These are phyloP conservation scores for Pyrenopolyporus hunteri DNA, from an alignment of 495 filamentous ascomycete species.

Conservation along the genomic window DNA sequence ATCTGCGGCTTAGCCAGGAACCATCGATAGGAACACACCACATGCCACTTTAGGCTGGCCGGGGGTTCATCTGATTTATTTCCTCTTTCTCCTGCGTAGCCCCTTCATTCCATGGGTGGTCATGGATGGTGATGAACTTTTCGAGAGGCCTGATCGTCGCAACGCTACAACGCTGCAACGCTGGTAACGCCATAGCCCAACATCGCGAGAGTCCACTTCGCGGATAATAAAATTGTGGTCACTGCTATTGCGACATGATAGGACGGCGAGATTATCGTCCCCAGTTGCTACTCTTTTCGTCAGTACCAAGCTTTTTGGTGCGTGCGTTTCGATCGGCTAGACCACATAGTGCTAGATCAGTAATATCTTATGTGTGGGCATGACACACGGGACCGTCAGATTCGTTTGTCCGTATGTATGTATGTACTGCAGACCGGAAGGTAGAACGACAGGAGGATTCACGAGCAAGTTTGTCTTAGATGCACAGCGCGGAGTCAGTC, in stretches of 20 bases:
- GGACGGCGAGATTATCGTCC: conserved; percentile 6
- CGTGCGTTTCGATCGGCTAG: conserved; percentile 26
- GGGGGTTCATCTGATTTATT: conserved; percentile 22
- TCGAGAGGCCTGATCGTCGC: conserved; percentile 28
- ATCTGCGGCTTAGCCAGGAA: conserved; percentile 32
- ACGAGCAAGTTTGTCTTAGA: neutral
- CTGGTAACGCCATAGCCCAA: neutral
- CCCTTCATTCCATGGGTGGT: conserved; percentile 30
- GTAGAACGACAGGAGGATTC: neutral
- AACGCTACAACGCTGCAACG: conserved; percentile 5
- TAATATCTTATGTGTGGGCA: too few species aligned
- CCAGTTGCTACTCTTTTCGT: conserved; percentile 24
- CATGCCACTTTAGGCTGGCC: neutral
- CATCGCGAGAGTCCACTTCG: conserved; percentile 9
- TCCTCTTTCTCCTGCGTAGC: conserved; percentile 6
- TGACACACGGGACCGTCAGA: neutral
- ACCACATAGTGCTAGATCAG: neutral
- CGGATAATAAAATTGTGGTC: conserved; percentile 22
- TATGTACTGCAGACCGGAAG: too few species aligned
- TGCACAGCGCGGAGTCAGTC: neutral
- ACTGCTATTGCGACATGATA: conserved; percentile 23
- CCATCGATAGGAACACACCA: conserved; percentile 34
- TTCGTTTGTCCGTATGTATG: too few species aligned
- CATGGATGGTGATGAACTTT: neutral
- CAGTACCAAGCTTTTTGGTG: conserved; percentile 34